Evolutionary conservation across 2,329 filamentous ascomycete species (phyloP).

Genomic region (Didymella segeticola): DNA sequence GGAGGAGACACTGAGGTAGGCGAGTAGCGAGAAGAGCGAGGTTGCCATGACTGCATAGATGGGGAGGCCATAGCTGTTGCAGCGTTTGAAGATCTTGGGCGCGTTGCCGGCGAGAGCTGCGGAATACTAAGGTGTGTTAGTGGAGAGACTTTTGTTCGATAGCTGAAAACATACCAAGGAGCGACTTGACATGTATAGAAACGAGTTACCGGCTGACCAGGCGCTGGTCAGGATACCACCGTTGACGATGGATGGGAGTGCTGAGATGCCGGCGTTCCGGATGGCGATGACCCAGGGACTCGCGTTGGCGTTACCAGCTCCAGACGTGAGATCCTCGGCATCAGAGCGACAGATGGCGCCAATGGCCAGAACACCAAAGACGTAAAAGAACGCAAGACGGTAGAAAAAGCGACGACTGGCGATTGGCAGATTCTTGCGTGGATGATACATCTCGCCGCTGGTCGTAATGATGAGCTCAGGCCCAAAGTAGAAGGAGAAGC

Average conservation of each 20-base stretch:
- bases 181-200: background rate
- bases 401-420: background rate
- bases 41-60: background rate
- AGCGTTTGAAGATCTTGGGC: background rate
- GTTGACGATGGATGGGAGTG: background rate
- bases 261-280: background rate
- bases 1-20: background rate
- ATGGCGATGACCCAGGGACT: background rate
- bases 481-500: background rate
- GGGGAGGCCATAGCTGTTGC: background rate
- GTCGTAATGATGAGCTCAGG: background rate
- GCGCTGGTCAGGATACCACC: background rate
- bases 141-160: too few species aligned
- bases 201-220: background rate
- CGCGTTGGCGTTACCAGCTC: background rate
- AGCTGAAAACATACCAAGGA: too few species aligned
- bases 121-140: too few species aligned
- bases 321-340: background rate
- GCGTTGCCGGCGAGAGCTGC: background rate
- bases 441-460: background rate
- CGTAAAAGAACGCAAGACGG: background rate
- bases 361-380: background rate
- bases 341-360: background rate
- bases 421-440: background rate
- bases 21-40: background rate